Evolutionary conservation across 164 flowering plant genomes (phyloP).

Genomic region (Berberis thunbergii): DNA sequence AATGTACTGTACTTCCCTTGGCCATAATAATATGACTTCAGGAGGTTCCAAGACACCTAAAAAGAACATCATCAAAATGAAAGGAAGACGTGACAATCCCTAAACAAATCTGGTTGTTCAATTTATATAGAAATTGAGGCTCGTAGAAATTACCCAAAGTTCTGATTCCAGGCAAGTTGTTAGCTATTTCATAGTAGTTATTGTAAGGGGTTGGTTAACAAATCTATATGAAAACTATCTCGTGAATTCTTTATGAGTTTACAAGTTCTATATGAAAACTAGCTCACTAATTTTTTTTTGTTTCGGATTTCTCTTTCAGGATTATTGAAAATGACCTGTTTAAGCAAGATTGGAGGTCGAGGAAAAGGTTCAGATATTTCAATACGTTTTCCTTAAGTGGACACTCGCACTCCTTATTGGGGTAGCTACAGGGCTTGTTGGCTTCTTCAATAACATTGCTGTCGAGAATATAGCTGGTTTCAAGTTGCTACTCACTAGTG

Average conservation of each 20-base stretch:
- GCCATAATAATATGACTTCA: no score
- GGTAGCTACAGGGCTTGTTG: constrained; percentile 55
- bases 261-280: not conserved
- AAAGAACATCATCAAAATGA: no score
- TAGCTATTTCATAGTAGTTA: no score
- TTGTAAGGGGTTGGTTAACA: no score
- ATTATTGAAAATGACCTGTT: constrained; percentile 80
- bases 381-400: constrained; percentile 85
- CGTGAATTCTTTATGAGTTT: not conserved
- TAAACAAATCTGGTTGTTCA: no score
- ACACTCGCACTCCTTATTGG: constrained; percentile 77
- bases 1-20: no score
- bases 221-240: no score
- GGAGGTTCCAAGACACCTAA: no score
- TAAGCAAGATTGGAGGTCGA: constrained; percentile 90
- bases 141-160: no score
- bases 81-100: no score
- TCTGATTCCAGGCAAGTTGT: no score
- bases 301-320: constrained; percentile 26
- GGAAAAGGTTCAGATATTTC: constrained; percentile 68
- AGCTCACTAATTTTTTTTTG: not conserved
- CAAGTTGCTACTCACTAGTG: constrained; percentile 53
- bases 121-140: no score
- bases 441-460: constrained; percentile 68
- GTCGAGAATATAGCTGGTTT: constrained; percentile 91